Evolutionary conservation across 768 basidiomycete species (phyloP).

Genomic region (Leccinum subtestaceum): DNA sequence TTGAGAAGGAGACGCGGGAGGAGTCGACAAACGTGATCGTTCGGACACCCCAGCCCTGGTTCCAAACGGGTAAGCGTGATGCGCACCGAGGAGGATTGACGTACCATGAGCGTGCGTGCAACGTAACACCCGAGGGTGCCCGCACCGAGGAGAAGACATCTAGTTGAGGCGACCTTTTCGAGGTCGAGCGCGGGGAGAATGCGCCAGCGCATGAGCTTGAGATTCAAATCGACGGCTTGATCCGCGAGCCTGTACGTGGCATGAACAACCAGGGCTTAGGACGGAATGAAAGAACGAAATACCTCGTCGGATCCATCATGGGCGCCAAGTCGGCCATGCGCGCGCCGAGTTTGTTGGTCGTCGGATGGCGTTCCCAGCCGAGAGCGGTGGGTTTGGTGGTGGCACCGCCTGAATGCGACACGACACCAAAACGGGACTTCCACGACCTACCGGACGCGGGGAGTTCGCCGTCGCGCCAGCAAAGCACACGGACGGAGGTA

Average conservation of each 20-base stretch:
- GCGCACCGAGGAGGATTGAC: background rate
- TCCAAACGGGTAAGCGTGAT: background rate
- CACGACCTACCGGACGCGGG: constrained; percentile 41
- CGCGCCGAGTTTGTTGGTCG: constrained; percentile 80
- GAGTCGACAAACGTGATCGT: constrained; percentile 94
- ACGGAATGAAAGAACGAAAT: background rate
- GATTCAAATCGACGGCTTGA: constrained; percentile 96
- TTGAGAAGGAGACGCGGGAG: constrained; percentile 89
- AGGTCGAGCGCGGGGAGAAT: constrained; percentile 87
- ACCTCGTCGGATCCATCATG: constrained; percentile 93
- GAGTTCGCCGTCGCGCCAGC: constrained; percentile 69
- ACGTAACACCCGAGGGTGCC: constrained; percentile 98
- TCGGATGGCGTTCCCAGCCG: constrained; percentile 92
- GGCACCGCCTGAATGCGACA: constrained; percentile 29
- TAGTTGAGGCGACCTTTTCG: constrained; percentile 78
- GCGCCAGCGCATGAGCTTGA: constrained; percentile 98
- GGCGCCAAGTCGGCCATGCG: constrained; percentile 88
- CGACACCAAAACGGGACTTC: constrained; percentile 62
- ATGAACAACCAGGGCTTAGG: background rate
- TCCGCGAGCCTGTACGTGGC: constrained; percentile 66
- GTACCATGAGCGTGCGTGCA: constrained; percentile 80
- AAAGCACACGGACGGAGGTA: constrained; percentile 58
- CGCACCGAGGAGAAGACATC: constrained; percentile 86
- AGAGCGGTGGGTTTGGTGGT: constrained; percentile 58
- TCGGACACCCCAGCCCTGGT: constrained; percentile 91